Evolutionary conservation across 805 yeast species (phyloP).

Genomic region (Kodamaea leandrae): DNA sequence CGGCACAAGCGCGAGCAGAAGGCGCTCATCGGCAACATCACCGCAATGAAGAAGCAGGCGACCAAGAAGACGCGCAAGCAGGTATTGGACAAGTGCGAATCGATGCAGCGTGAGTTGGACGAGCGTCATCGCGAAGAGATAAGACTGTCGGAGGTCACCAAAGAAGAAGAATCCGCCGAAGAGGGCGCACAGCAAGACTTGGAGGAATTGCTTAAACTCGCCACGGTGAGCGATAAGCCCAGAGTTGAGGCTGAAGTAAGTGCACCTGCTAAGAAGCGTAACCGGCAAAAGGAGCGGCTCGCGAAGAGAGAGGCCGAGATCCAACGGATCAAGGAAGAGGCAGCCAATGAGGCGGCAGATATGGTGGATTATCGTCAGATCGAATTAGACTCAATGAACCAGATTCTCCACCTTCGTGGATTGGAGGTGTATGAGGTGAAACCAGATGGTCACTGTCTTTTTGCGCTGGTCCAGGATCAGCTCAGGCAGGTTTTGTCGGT

Average conservation of each 20-base stretch:
- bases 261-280: constrained; percentile 55
- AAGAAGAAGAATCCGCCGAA: background rate
- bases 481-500: constrained; percentile 48
- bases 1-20: constrained; percentile 69
- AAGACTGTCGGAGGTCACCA: no score
- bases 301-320: constrained; percentile 74
- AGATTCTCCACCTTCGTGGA: constrained; percentile 46
- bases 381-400: constrained; percentile 65
- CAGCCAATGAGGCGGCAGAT: constrained; percentile 62
- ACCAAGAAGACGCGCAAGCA: constrained; percentile 74
- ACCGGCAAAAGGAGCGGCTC: constrained; percentile 80
- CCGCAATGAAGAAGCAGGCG: constrained; percentile 80
- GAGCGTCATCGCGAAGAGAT: constrained; percentile 45
- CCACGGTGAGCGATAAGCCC: no score
- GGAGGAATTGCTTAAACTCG: no score
- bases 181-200: no score
- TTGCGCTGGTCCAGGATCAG: constrained; percentile 83
- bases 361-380: constrained; percentile 67
- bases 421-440: constrained; percentile 64
- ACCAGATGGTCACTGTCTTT: constrained; percentile 95
- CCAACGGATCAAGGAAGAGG: constrained; percentile 60
- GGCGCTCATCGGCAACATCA: constrained; percentile 63
- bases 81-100: constrained; percentile 56
- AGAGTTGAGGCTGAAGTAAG: background rate
- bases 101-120: constrained; percentile 56